phyloP scores from a whole-genome alignment of 2,329 filamentous ascomycete genomes.

The Amauroascus verrucosus region DNA sequence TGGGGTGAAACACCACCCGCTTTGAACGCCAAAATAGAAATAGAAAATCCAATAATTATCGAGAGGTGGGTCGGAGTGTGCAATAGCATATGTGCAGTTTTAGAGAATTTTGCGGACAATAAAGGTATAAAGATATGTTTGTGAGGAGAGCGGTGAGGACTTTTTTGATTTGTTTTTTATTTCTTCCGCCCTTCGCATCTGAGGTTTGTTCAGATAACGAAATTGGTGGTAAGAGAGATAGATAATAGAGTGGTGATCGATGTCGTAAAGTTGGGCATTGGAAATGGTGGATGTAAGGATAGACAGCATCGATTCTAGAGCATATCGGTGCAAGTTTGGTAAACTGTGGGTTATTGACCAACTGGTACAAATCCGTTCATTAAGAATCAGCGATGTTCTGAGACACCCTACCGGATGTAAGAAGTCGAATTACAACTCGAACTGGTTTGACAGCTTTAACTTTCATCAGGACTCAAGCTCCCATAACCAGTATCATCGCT shows the following conservation, averaged over 20 bases:
- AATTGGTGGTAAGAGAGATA: neutral
- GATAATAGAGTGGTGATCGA: neutral
- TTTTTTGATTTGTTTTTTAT: neutral
- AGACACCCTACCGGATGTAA: neutral
- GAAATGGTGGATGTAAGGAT: neutral
- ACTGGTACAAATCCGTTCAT: too few species aligned
- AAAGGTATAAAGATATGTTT: neutral
- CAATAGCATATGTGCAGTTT: neutral
- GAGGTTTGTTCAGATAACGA: neutral
- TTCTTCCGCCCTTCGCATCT: neutral
- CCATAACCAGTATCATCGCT: slow-evolving; percentile 35
- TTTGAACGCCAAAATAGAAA: neutral
- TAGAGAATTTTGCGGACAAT: neutral
- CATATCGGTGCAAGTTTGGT: neutral
- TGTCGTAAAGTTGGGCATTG: neutral
- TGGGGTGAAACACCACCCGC: neutral
- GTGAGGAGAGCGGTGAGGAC: neutral
- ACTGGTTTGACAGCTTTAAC: neutral
- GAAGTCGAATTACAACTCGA: neutral
- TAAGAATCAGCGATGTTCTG: neutral
- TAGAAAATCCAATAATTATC: neutral
- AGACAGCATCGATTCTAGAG: neutral
- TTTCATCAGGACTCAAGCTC: slow-evolving; percentile 20
- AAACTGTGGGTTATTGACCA: too few species aligned
- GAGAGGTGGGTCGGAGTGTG: too few species aligned